These are phyloP conservation scores for Plectosphaerella plurivora DNA, from an alignment of 2,329 filamentous ascomycete genomes.

Conservation along the genomic window DNA sequence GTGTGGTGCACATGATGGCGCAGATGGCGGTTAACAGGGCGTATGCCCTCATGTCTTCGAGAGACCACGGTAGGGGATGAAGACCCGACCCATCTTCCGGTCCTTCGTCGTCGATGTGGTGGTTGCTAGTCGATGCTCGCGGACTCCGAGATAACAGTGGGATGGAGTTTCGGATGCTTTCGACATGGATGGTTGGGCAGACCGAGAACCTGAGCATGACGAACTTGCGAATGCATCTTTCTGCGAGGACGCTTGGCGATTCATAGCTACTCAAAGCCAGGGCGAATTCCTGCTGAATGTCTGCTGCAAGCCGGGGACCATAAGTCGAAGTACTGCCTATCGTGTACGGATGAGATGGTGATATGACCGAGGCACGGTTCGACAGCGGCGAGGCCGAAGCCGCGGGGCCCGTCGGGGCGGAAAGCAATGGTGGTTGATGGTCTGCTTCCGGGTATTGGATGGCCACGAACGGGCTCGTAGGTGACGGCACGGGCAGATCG, in stretches of 20 bases:
- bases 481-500: too few species aligned
- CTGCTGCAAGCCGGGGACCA: too few species aligned
- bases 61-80: background rate
- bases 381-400: background rate
- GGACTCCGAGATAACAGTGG: background rate
- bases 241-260: background rate
- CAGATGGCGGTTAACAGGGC: constrained; percentile 31
- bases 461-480: too few species aligned
- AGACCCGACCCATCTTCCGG: background rate
- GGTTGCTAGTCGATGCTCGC: background rate
- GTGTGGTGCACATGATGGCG: constrained; percentile 29
- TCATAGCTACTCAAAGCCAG: background rate
- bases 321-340: too few species aligned
- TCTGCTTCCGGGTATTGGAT: background rate
- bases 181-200: background rate
- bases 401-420: background rate
- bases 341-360: too few species aligned
- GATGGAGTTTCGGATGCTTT: background rate
- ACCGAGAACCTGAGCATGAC: background rate
- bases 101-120: background rate
- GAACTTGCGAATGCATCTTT: background rate
- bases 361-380: background rate
- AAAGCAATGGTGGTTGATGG: background rate
- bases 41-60: constrained; percentile 19
- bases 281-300: background rate